Percentiles rank a stretch among this genome's conserved stretches.
Evolutionary conservation across 306 rosid species (phyloP).

Genomic region (Gastrolobium villosum): DNA sequence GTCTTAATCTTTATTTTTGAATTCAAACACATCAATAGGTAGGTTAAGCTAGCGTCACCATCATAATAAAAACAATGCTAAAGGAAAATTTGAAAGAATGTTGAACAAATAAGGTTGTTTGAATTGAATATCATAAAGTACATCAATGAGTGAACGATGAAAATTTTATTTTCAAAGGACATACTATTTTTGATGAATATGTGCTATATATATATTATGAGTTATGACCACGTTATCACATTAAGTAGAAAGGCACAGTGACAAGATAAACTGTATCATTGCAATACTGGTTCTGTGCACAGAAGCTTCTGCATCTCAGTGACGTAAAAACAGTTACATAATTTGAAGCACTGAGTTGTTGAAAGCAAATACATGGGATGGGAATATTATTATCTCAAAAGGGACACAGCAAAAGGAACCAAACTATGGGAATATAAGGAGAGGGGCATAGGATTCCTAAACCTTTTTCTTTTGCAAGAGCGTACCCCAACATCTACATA

Average conservation of each 20-base stretch:
- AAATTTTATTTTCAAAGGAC: slow-evolving; percentile 33
- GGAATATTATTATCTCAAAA: slow-evolving; percentile 69
- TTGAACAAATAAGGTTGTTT: slow-evolving; percentile 44
- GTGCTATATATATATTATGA: slow-evolving; percentile 26
- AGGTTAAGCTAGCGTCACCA: slow-evolving; percentile 48
- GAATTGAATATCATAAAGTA: slow-evolving; percentile 44
- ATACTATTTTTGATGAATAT: slow-evolving; percentile 14
- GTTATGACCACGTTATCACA: slow-evolving; percentile 39
- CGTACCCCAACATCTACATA: slow-evolving; percentile 74
- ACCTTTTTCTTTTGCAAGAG: slow-evolving; percentile 67
- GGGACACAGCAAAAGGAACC: slow-evolving; percentile 72
- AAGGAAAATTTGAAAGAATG: slow-evolving; percentile 44
- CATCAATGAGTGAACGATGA: slow-evolving; percentile 23
- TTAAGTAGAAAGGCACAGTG: slow-evolving; percentile 50
- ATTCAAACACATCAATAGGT: slow-evolving; percentile 52
- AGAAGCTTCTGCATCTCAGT: slow-evolving; percentile 52
- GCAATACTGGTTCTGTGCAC: slow-evolving; percentile 47
- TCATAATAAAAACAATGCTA: slow-evolving; percentile 45
- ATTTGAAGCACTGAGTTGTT: slow-evolving; percentile 47
- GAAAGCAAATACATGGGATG: slow-evolving; percentile 42
- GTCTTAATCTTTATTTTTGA: slow-evolving; percentile 51
- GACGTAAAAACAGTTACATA: slow-evolving; percentile 46
- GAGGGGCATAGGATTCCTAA: slow-evolving; percentile 95
- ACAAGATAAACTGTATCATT: slow-evolving; percentile 44
- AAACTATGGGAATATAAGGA: slow-evolving; percentile 73